These are phyloP conservation scores for Manihot esculenta DNA, from an alignment of 441 rosid species.

Conservation along the genomic window DNA sequence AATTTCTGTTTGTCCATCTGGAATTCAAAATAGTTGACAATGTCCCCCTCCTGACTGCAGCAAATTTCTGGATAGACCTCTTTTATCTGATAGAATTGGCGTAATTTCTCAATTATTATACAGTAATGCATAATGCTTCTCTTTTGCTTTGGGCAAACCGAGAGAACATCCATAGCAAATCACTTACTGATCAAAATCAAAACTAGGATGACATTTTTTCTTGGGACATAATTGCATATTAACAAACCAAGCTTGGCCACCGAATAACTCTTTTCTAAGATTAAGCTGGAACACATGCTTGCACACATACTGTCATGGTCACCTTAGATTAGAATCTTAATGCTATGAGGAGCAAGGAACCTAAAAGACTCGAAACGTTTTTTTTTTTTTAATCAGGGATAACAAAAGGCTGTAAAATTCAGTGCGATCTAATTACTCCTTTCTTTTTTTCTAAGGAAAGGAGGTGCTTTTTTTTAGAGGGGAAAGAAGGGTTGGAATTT, in stretches of 20 bases:
- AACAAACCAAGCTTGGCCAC: not conserved
- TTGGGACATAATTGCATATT: not conserved
- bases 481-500: too few relatives aligned
- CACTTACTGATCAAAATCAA: not conserved
- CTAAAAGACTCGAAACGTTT: conserved; percentile 2
- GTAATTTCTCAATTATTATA: not conserved
- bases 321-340: not conserved
- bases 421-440: not conserved
- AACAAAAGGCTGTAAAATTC: not conserved
- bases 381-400: not conserved
- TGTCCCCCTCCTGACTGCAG: not conserved
- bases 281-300: not conserved
- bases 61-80: not conserved
- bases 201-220: not conserved
- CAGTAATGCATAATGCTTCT: not conserved
- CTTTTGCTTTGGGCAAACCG: not conserved
- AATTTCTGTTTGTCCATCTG: not conserved
- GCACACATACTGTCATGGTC: not conserved
- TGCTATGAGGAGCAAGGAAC: not conserved
- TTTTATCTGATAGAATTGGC: not conserved
- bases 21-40: not conserved
- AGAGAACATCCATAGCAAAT: not conserved
- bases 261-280: not conserved
- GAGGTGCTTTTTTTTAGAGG: not conserved
- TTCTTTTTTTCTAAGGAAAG: not conserved